Conservation (phyloP, 345 rosid genomes). For the Camelina sativa region DNA sequence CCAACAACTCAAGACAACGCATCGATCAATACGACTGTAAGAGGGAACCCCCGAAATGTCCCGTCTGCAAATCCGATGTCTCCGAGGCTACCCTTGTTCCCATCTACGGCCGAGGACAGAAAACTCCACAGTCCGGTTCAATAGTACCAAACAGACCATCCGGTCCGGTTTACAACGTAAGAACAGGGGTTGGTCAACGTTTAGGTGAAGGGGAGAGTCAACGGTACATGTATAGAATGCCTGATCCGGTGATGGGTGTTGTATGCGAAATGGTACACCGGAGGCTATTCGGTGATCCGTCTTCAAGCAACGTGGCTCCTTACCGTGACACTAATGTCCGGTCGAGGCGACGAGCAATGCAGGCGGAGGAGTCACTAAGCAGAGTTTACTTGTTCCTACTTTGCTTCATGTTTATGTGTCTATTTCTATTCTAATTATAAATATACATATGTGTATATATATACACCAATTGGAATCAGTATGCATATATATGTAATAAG, state of each 20-base stretch:
- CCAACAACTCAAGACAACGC: conserved; percentile 49
- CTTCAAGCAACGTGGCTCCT: conserved; percentile 55
- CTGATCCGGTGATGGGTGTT: conserved; percentile 60
- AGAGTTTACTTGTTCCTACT: conserved; percentile 81
- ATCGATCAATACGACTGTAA: conserved; percentile 29
- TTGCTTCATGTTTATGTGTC: conserved; percentile 82
- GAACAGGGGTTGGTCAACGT: conserved; percentile 61
- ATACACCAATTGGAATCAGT: conserved; percentile 14
- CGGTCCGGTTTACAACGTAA: conserved; percentile 49
- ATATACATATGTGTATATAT: neutral
- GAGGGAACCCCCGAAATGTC: conserved; percentile 53
- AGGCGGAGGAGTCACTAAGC: conserved; percentile 68
- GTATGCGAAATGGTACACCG: conserved; percentile 80
- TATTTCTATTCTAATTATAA: conserved; percentile 70
- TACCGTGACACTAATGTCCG: conserved; percentile 56
- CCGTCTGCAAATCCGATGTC: conserved; percentile 87
- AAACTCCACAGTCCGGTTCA: conserved; percentile 43
- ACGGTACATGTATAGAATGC: conserved; percentile 47
- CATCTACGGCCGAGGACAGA: conserved; percentile 76
- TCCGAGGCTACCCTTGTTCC: conserved; percentile 86
- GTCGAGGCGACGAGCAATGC: conserved; percentile 73
- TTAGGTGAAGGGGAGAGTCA: conserved; percentile 60
- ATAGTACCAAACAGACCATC: conserved; percentile 76
- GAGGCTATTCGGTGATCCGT: conserved; percentile 68
- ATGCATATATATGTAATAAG: neutral